Base-by-base conservation (phyloP, 1,284 basidiomycete genomes). In the Naganishia cerealis region DNA sequence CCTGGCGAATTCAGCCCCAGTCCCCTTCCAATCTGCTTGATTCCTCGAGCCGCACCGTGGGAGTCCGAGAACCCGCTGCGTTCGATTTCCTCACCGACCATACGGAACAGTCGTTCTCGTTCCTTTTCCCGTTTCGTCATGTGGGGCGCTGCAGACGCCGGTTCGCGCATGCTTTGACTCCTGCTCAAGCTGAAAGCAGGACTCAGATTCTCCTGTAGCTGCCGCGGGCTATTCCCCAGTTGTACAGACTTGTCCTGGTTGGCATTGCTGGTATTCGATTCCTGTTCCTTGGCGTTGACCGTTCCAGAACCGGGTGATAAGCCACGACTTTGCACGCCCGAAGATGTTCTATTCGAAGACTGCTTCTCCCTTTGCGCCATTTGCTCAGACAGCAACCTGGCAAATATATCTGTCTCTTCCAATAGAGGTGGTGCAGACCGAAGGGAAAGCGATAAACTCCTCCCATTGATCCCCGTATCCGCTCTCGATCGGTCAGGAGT, bases 51-150 rank as follows among this genome's bases (percentile, higher is more conserved):
- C 13, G 71, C 69, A 24, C 75, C 75, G 46, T 66, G 70, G 3
- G 76, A 75, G 33, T 76, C 74, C 26, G 73, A 69, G 39, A 73
- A 69, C 3, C 75, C 73, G 46, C 73, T 70, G 61, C 71, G 72
- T 12, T 78, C 75, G 29, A 80, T 71, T 43, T 78, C 75, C 53
- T 79, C 75, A 46, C 77, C 77, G 13, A 79, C 75, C 73, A 76
- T 71, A 29, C 72, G 74, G 71, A 81, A 78, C 56, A 81, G 67
- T 46, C 75, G 72, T 57, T 81, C 79, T 16, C 80, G 69, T 70
- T 80, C 78, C 26, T 75, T 72, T 66, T 81, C 80, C 18, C 79
- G 61, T 63, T 54, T 63, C 5, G 61, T 63, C 61, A 63, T 63
- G 39, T 63, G 61, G 29, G 50, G 38, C 21, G 52, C 50, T 42